Evolutionary conservation across 495 filamentous ascomycete species (phyloP).

Genomic region (Penicillium paradoxum): DNA sequence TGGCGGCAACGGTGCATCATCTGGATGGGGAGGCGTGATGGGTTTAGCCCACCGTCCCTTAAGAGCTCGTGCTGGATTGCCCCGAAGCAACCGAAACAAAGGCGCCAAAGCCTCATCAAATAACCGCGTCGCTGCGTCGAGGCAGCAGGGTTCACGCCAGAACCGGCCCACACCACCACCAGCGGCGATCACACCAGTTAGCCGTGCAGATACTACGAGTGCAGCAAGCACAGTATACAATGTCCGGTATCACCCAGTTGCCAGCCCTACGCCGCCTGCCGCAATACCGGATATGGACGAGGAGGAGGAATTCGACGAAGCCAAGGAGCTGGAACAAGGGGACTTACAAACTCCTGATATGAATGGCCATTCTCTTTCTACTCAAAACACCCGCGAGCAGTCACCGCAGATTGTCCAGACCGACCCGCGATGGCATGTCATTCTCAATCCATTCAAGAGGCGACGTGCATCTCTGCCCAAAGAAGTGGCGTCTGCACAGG

Average conservation of each 20-base stretch:
- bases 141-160: constrained; percentile 20
- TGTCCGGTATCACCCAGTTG: constrained; percentile 74
- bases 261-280: constrained; percentile 57
- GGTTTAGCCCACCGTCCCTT: constrained; percentile 37
- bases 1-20: constrained; percentile 35
- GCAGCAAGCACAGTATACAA: constrained; percentile 80
- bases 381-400: constrained; percentile 22
- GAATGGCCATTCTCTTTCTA: constrained; percentile 8
- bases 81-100: constrained; percentile 23
- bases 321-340: constrained; percentile 28
- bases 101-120: constrained; percentile 13
- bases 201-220: constrained; percentile 71
- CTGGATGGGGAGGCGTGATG: constrained; percentile 42
- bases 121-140: constrained; percentile 11
- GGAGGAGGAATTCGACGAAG: constrained; percentile 28
- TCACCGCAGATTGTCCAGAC: constrained; percentile 33
- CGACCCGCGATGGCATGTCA: constrained; percentile 44
- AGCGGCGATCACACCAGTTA: constrained; percentile 64
- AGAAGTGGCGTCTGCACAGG: constrained; percentile 50
- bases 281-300: constrained; percentile 38
- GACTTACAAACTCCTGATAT: constrained; percentile 7
- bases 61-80: constrained; percentile 31
- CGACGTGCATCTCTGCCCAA: constrained; percentile 49
- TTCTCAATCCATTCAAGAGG: constrained; percentile 51
- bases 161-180: constrained; percentile 59